A percentile compares a stretch with the other conserved stretches of the same genome.
These are phyloP conservation scores for Cutaneotrichosporon curvatum DNA, from an alignment of 1,284 basidiomycete genomes.

Conservation along the genomic window DNA sequence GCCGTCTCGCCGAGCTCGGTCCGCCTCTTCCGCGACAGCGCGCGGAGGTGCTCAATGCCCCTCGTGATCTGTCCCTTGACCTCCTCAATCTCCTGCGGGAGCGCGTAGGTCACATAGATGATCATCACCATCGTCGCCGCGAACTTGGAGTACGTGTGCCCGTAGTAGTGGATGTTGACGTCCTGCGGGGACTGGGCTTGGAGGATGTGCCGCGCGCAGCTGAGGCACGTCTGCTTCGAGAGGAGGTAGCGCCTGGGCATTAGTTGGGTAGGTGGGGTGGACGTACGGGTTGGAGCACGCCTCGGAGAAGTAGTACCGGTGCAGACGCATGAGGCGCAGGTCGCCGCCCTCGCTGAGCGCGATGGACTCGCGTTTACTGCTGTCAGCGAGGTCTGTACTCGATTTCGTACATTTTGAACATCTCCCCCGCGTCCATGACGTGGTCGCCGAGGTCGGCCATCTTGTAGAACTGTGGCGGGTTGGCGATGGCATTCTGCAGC, in stretches of 20 bases:
- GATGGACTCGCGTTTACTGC: slow-evolving; percentile 17
- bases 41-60: slow-evolving; percentile 15
- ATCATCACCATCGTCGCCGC: slow-evolving; percentile 13
- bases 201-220: slow-evolving; percentile 13
- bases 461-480: slow-evolving; percentile 16
- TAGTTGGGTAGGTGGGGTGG: neutral
- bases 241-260: slow-evolving; percentile 13
- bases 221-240: slow-evolving; percentile 17
- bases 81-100: slow-evolving; percentile 18
- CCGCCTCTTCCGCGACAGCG: slow-evolving; percentile 6
- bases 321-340: slow-evolving; percentile 22
- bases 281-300: slow-evolving; percentile 20
- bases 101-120: slow-evolving; percentile 17
- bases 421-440: slow-evolving; percentile 12
- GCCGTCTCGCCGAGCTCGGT: slow-evolving; percentile 17
- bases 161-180: slow-evolving; percentile 16
- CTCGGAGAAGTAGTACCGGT: slow-evolving; percentile 23
- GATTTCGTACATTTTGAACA: slow-evolving; percentile 14
- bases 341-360: slow-evolving; percentile 21
- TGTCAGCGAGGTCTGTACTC: neutral
- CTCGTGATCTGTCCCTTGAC: slow-evolving; percentile 8
- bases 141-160: slow-evolving; percentile 18
- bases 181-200: neutral
- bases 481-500: slow-evolving; percentile 14
- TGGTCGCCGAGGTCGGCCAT: slow-evolving; percentile 5